Conservation (phyloP, 106 monocot genomes). For the Dendrobium nobile region DNA sequence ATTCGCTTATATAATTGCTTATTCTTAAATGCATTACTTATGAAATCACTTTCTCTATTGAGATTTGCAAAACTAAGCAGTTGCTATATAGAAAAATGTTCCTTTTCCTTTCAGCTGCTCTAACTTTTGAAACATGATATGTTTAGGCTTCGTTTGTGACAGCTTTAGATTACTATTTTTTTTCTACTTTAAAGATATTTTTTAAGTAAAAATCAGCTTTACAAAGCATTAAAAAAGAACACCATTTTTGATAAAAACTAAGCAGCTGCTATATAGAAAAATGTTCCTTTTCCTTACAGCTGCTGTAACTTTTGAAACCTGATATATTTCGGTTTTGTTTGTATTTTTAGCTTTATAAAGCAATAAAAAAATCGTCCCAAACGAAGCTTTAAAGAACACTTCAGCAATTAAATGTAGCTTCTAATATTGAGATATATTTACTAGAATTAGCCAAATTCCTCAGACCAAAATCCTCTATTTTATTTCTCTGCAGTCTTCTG, state of each 20-base stretch:
- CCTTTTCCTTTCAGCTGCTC: too few species aligned
- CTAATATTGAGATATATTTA: not conserved
- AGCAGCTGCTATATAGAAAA: not conserved
- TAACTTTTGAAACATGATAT: not conserved
- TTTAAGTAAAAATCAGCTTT: too few species aligned
- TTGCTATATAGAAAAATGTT: not conserved
- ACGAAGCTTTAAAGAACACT: not conserved
- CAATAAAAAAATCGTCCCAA: too few species aligned
- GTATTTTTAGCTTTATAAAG: too few species aligned
- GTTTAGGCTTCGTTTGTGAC: too few species aligned
- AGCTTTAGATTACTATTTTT: too few species aligned
- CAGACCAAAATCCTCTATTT: not conserved
- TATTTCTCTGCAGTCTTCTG: constrained; percentile 30
- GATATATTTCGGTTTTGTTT: not conserved
- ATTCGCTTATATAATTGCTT: not conserved
- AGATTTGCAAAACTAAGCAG: not conserved
- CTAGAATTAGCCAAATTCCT: not conserved
- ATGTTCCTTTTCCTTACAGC: too few species aligned
- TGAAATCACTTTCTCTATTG: not conserved
- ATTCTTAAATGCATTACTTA: not conserved
- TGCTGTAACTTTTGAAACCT: not conserved
- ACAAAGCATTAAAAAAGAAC: too few species aligned
- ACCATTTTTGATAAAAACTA: not conserved
- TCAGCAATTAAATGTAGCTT: not conserved
- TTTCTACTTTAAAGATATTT: too few species aligned